These are phyloP conservation scores for Xylaria cubensis DNA, from an alignment of 495 filamentous ascomycete species.

Conservation along the genomic window DNA sequence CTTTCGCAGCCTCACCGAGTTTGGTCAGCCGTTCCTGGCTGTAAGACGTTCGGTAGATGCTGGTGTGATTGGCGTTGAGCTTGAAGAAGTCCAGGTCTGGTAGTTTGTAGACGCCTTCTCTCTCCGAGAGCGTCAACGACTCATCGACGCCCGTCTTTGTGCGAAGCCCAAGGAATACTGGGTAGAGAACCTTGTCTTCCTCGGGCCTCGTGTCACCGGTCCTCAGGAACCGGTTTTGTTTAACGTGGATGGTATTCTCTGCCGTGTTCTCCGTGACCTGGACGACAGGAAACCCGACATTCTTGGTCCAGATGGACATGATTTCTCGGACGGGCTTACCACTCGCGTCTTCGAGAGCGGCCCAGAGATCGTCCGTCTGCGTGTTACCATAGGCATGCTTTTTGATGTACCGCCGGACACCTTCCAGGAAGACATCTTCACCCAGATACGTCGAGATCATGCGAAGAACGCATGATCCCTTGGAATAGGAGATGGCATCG, in stretches of 20 bases:
- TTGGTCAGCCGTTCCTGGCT: conserved; percentile 70
- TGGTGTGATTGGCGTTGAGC: conserved; percentile 77
- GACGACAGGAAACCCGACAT: conserved; percentile 77
- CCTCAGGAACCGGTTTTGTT: conserved; percentile 78
- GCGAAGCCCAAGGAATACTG: conserved; percentile 73
- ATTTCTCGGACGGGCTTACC: conserved; percentile 84
- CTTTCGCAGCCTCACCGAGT: conserved; percentile 81
- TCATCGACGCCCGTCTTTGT: conserved; percentile 70
- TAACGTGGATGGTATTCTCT: conserved; percentile 66
- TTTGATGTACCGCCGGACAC: conserved; percentile 88
- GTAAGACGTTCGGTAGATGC: conserved; percentile 77
- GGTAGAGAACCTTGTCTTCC: conserved; percentile 79
- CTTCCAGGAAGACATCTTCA: conserved; percentile 92
- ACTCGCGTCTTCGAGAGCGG: conserved; percentile 85
- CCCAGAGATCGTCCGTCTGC: conserved; percentile 89
- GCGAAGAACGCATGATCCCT: conserved; percentile 92
- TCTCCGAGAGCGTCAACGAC: conserved; percentile 68
- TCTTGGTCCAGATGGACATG: conserved; percentile 82
- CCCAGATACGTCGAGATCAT: conserved; percentile 98
- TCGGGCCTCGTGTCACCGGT: conserved; percentile 82
- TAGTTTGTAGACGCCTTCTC: conserved; percentile 76
- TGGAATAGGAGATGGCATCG: conserved; percentile 96
- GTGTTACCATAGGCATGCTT: conserved; percentile 92
- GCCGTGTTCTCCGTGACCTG: conserved; percentile 67
- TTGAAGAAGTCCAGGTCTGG: conserved; percentile 75